A percentile compares a stretch with the other conserved stretches of the same genome.
Conservation (phyloP, 805 yeast genomes). For the Barnettozyma pratensis region DNA sequence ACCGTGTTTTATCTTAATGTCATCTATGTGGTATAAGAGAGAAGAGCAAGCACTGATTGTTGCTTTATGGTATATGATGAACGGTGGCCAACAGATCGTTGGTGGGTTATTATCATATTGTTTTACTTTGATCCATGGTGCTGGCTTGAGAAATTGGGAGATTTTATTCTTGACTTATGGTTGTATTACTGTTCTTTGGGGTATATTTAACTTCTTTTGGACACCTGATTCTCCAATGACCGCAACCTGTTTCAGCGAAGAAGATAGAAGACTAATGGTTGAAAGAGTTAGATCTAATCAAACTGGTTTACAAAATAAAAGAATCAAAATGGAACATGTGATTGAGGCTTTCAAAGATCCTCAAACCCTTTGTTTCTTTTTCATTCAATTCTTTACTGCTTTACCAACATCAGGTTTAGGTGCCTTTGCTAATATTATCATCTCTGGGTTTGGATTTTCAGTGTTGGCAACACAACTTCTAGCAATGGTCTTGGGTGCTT, state of each 20-base stretch:
- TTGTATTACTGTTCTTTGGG: slow-evolving; percentile 41
- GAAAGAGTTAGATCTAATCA: slow-evolving; percentile 43
- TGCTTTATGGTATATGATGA: slow-evolving; percentile 45
- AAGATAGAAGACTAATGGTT: slow-evolving; percentile 40
- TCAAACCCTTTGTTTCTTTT: slow-evolving; percentile 44
- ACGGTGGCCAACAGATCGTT: slow-evolving; percentile 40
- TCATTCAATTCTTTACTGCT: slow-evolving; percentile 41
- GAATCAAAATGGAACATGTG: slow-evolving; percentile 39
- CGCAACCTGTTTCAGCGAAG: slow-evolving; percentile 34
- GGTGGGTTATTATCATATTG: slow-evolving; percentile 42
- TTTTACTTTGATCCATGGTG: slow-evolving; percentile 25
- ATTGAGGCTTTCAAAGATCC: slow-evolving; percentile 36
- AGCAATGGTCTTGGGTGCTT: slow-evolving; percentile 45
- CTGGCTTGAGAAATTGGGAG: slow-evolving; percentile 44
- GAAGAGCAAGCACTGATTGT: slow-evolving; percentile 44
- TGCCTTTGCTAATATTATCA: slow-evolving; percentile 47
- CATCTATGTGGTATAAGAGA: slow-evolving; percentile 53
- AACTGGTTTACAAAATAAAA: slow-evolving; percentile 47
- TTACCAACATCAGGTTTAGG: slow-evolving; percentile 47
- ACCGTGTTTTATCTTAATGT: slow-evolving; percentile 46
- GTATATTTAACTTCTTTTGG: slow-evolving; percentile 32
- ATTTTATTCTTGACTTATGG: slow-evolving; percentile 50
- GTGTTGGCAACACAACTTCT: slow-evolving; percentile 6
- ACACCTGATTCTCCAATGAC: slow-evolving; percentile 43
- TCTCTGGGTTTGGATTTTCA: slow-evolving; percentile 44